These are phyloP conservation scores for Barbarea vulgaris DNA, from an alignment of 345 rosid species.

Conservation along the genomic window DNA sequence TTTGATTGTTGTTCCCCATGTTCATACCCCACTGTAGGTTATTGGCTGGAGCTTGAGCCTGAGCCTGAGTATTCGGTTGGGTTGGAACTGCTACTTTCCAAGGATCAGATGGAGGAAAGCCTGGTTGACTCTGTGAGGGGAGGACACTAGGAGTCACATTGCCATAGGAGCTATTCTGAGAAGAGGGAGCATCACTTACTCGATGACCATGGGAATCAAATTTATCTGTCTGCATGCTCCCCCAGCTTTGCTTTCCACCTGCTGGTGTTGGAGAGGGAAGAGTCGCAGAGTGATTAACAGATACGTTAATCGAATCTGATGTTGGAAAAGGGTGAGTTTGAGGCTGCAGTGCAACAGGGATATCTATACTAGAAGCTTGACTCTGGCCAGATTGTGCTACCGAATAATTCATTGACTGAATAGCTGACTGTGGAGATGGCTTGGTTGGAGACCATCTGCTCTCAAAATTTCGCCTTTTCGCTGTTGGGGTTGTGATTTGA, in stretches of 20 bases:
- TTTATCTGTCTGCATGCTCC: conserved; percentile 38
- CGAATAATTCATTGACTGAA: conserved; percentile 34
- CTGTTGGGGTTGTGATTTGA: conserved; percentile 48
- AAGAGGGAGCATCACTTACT: conserved; percentile 47
- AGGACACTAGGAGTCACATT: conserved; percentile 43
- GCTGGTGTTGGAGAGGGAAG: conserved; percentile 47
- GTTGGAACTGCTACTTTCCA: conserved; percentile 59
- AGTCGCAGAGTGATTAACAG: conserved; percentile 42
- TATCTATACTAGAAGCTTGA: conserved; percentile 46
- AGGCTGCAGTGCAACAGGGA: conserved; percentile 45
- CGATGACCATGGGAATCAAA: conserved; percentile 32
- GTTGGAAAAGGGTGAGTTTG: conserved; percentile 35
- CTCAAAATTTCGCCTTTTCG: conserved; percentile 53
- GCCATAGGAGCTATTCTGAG: conserved; percentile 48
- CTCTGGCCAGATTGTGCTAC: conserved; percentile 39
- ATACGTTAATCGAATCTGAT: conserved; percentile 6
- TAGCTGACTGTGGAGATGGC: conserved; percentile 44
- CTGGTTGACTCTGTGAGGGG: conserved; percentile 45
- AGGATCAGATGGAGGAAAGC: conserved; percentile 53
- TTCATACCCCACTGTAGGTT: conserved; percentile 53
- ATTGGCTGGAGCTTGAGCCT: conserved; percentile 31
- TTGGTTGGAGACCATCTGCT: conserved; percentile 74
- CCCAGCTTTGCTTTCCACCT: conserved; percentile 58
- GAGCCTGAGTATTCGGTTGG: conserved; percentile 35
- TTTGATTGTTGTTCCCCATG: conserved; percentile 43